These are phyloP conservation scores for Tylopilus sp. DNA, from an alignment of 768 basidiomycete genomes.

Conservation along the genomic window DNA sequence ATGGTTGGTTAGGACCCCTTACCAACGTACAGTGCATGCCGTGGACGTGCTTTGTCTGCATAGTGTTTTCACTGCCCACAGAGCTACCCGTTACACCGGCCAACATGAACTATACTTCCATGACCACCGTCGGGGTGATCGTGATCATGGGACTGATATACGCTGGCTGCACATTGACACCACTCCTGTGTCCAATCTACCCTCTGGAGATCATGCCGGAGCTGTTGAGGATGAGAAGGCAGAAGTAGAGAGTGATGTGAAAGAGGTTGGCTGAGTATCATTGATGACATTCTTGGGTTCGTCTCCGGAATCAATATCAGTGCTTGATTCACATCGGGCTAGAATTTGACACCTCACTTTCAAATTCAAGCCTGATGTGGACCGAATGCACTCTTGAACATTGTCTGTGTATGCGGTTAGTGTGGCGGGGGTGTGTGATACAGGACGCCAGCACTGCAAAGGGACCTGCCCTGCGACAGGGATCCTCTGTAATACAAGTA, in stretches of 20 bases:
- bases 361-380: too few species aligned
- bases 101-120: conserved; percentile 54
- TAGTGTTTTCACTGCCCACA: conserved; percentile 51
- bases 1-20: conserved; percentile 43
- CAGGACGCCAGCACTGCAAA: not conserved
- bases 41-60: conserved; percentile 44
- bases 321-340: too few species aligned
- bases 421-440: not conserved
- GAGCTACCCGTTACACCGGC: conserved; percentile 42
- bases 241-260: not conserved
- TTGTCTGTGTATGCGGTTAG: too few species aligned
- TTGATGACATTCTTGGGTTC: too few species aligned
- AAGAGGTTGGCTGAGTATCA: not conserved
- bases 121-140: conserved; percentile 27
- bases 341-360: too few species aligned
- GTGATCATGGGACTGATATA: conserved; percentile 43
- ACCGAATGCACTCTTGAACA: too few species aligned
- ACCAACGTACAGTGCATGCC: conserved; percentile 44
- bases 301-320: not conserved
- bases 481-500: not conserved
- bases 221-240: not conserved
- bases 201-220: not conserved
- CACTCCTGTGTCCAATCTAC: conserved; percentile 56
- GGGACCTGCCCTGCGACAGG: not conserved
- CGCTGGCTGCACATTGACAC: conserved; percentile 48